Conservation (phyloP, 2,329 filamentous ascomycete genomes). For the Fusarium begoniae region DNA sequence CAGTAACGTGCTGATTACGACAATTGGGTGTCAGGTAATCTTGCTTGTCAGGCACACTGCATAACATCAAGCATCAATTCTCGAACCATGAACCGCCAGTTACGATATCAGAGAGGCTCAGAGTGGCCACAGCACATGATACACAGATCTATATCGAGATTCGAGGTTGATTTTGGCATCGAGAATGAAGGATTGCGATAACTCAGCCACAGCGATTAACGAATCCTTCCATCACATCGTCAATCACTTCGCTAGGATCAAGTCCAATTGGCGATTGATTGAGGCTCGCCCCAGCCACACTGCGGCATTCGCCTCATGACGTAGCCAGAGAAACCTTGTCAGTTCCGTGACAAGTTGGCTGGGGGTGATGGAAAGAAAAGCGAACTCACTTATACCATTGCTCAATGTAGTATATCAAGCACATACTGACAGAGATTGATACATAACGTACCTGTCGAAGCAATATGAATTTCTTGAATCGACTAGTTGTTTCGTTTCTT, state of each 20-base stretch:
- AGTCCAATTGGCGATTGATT: not conserved
- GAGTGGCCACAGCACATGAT: not conserved
- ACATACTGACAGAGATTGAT: not conserved
- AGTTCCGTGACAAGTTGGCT: not conserved
- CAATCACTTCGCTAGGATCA: slow-evolving; percentile 14
- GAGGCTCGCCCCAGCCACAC: slow-evolving; percentile 22
- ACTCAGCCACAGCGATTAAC: slow-evolving; percentile 28
- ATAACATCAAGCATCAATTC: not conserved
- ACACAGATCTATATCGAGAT: slow-evolving; percentile 18
- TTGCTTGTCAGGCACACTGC: slow-evolving; percentile 18
- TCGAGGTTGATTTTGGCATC: not conserved
- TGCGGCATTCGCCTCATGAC: slow-evolving; percentile 32
- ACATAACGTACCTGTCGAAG: not conserved
- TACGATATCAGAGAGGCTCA: slow-evolving; percentile 21
- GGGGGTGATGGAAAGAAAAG: not conserved
- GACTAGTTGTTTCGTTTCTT: fast-evolving
- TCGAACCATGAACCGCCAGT: not conserved
- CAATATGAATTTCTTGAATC: not conserved
- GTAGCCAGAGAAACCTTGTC: slow-evolving; percentile 15
- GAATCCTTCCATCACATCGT: slow-evolving; percentile 3
- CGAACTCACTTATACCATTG: not conserved
- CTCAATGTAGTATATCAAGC: not conserved
- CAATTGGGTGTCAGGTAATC: slow-evolving; percentile 29
- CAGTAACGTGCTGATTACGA: slow-evolving; percentile 26
- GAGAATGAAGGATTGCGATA: not conserved